Percentiles rank a stretch among this genome's conserved stretches.
Evolutionary conservation across 2,329 filamentous ascomycete genomes (phyloP).

Genomic region (Colletotrichum kahawae): DNA sequence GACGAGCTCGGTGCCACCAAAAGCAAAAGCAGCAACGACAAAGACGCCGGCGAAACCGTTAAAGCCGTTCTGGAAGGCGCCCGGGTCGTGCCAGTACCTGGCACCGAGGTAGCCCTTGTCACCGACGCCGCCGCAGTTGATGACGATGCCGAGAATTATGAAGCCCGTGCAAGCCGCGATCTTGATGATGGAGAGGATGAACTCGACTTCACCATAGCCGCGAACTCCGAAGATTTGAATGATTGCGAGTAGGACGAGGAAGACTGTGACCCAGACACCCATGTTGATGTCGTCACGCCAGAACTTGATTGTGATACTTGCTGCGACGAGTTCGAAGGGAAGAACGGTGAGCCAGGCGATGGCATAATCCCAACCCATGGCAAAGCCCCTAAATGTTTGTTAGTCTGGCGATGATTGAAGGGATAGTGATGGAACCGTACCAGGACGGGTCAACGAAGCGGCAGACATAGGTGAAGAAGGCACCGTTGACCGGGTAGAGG

Average conservation of each 20-base stretch:
- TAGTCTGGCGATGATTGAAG: neutral
- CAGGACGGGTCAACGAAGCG: constrained; percentile 68
- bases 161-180: constrained; percentile 34
- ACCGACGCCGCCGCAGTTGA: constrained; percentile 25
- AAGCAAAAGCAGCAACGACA: constrained; percentile 24
- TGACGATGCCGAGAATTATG: constrained; percentile 26
- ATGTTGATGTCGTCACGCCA: constrained; percentile 57
- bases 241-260: constrained; percentile 47
- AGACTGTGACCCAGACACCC: constrained; percentile 59
- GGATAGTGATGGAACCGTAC: constrained; percentile 18
- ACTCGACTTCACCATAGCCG: constrained; percentile 67
- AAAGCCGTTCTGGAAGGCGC: constrained; percentile 27
- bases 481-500: constrained; percentile 66
- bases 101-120: constrained; percentile 25
- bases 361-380: constrained; percentile 55
- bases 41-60: constrained; percentile 28
- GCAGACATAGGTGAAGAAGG: constrained; percentile 65
- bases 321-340: constrained; percentile 74
- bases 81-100: constrained; percentile 27
- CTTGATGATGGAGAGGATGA: constrained; percentile 62
- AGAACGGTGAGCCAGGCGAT: constrained; percentile 75
- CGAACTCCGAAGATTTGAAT: constrained; percentile 55
- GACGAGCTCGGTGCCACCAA: constrained; percentile 27
- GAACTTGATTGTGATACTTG: constrained; percentile 75
- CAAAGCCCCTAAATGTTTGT: constrained; percentile 47